Conservation (phyloP, 768 basidiomycete species). For the Termitomyces sp. region DNA sequence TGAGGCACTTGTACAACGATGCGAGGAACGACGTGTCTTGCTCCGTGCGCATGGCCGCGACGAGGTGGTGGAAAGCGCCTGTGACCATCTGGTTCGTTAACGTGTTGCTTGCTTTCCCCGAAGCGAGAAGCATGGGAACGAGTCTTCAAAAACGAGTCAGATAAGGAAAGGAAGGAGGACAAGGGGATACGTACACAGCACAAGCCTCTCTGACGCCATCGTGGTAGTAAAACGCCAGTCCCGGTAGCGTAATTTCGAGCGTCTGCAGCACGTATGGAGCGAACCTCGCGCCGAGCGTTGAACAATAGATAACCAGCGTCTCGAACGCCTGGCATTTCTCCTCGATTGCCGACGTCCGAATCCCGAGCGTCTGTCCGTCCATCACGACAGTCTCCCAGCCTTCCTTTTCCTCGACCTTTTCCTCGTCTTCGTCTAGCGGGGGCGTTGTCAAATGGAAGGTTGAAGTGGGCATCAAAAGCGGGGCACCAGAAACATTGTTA, state of each 20-base stretch:
- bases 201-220: conserved; percentile 80
- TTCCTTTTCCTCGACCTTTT: not conserved
- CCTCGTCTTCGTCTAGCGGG: not conserved
- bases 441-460: too few relatives aligned
- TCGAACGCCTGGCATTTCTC: not conserved
- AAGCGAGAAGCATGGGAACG: not conserved
- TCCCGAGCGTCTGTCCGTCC: not conserved
- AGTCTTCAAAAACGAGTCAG: not conserved
- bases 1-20: not conserved
- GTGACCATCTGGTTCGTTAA: not conserved
- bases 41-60: not conserved
- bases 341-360: not conserved
- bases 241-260: conserved; percentile 67
- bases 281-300: not conserved
- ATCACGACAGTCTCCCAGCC: not conserved
- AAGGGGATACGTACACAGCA: conserved; percentile 50
- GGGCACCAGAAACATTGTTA: too few relatives aligned
- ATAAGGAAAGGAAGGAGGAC: not conserved
- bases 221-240: conserved; percentile 73
- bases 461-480: too few relatives aligned
- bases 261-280: conserved; percentile 44
- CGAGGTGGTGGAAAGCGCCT: not conserved
- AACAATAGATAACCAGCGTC: not conserved
- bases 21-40: not conserved
- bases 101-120: not conserved